Conservation (phyloP, 139 green algal species). For the Trebouxia sp. region DNA sequence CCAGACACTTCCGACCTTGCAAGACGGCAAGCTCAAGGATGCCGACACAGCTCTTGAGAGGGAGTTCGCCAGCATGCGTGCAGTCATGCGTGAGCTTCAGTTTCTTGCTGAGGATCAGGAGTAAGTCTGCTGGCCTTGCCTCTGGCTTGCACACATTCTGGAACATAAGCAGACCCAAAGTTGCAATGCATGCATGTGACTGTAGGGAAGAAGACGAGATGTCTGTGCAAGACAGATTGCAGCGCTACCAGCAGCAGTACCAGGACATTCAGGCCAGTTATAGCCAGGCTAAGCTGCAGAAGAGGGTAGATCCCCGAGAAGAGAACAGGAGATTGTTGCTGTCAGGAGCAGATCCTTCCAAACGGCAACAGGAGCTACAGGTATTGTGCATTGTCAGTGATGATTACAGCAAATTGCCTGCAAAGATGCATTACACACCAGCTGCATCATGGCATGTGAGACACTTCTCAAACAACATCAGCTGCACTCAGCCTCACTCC, state of each 20-base stretch:
- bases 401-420: no score
- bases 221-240: not conserved
- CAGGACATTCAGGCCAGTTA: not conserved
- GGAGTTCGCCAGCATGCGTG: conserved; percentile 40
- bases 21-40: conserved; percentile 5
- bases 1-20: not conserved
- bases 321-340: conserved; percentile 42
- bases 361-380: conserved; percentile 45
- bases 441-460: not conserved
- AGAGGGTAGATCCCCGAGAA: not conserved
- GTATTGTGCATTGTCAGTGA: not conserved
- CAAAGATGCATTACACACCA: no score
- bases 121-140: no score
- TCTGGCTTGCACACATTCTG: no score
- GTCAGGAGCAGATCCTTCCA: conserved; percentile 20
- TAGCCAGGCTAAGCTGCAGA: conserved; percentile 5
- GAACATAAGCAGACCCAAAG: not conserved
- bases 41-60: not conserved
- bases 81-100: conserved; percentile 62
- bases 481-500: no score
- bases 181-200: not conserved
- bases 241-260: not conserved
- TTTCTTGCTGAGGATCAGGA: conserved; percentile 79
- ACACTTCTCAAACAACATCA: no score
- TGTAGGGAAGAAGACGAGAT: not conserved